Base-by-base conservation (phyloP, 1,139 yeast species). In the Hyphopichia fennica region DNA sequence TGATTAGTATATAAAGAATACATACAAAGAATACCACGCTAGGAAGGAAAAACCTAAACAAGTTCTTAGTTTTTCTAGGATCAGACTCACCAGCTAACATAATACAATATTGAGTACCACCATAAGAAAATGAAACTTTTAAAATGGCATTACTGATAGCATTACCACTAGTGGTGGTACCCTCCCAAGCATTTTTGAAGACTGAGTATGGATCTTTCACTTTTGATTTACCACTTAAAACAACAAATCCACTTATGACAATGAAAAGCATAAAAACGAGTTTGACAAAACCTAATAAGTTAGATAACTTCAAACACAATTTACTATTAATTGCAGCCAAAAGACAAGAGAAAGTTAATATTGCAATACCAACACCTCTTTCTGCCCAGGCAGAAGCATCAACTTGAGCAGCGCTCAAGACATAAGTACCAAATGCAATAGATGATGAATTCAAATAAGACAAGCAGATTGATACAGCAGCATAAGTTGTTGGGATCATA, bases 381-480 rank as follows among this genome's bases (percentile, higher is more conserved):
- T 61, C 63, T 35, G 60, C 58, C 78, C 77, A 72, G 3, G 67
- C 53, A 1, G 68, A 63, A 3, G 59, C 52, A 22, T 57, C 58
- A 39, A 53, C 54, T 6, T 57, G 66, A 6, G 73, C 70, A 30
- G 77, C 77, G 38, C 57, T 56, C 38, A 67, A 56, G 31, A 70
- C 57, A 44, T 72, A 72, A 19, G 58, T 54, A 25, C 73, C 74
- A 51, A 71, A 70, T 0, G 77, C 76, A 33, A 67, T 59, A 4
- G 76, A 75, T 10, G 73, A 67, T n/a, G 70, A 59, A 6, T 69
- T 69, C 17, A 66, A 50, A 45, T 65, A 72, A 2, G 76, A 69
- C 33, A 72, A 57, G 14, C 67, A 50, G 28, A 72, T 70, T 14
- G 60, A 59, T 9, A 65, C 63, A 6, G 77, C 77, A 4, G 77